Conservation (phyloP, 2,329 filamentous ascomycete genomes). For the Claviceps fusiformis region DNA sequence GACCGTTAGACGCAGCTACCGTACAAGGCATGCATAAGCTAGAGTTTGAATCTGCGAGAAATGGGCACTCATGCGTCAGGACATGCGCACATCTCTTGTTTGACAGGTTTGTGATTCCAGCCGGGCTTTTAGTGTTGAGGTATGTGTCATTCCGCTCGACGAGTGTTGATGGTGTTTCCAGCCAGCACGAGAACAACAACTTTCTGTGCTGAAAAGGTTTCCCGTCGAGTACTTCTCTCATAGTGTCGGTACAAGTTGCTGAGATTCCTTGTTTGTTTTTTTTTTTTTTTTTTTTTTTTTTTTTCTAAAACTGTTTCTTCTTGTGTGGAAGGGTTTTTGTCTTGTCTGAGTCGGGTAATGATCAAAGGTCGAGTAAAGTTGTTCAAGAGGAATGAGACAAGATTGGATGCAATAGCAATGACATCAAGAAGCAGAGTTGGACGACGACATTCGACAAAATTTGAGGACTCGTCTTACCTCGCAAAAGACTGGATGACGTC, state of each 20-base stretch:
- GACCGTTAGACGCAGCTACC: conserved; percentile 11
- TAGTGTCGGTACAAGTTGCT: neutral
- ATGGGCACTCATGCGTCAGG: conserved; percentile 14
- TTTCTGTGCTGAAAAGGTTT: neutral
- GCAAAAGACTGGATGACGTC: neutral
- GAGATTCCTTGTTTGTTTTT: too few species aligned
- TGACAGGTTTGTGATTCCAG: conserved; percentile 9
- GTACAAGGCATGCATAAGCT: conserved; percentile 14
- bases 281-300: neutral
- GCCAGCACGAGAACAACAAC: neutral
- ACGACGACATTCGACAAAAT: neutral
- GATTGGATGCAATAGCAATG: neutral
- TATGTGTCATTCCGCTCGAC: neutral
- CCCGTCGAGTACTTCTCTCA: conserved; percentile 1
- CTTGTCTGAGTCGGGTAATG: neutral
- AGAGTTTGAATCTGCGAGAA: conserved; percentile 15
- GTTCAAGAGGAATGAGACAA: neutral
- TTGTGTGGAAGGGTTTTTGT: neutral
- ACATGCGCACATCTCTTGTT: conserved; percentile 18
- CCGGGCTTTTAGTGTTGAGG: neutral
- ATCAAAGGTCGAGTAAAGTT: neutral
- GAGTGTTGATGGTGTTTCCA: neutral
- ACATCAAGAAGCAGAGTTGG: neutral
- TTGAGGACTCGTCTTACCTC: neutral
- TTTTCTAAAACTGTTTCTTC: neutral